Percentiles rank a stretch among this genome's conserved stretches.
Evolutionary conservation across 2,329 filamentous ascomycete species (phyloP).

Genomic region (Ceratocystis harringtonii): DNA sequence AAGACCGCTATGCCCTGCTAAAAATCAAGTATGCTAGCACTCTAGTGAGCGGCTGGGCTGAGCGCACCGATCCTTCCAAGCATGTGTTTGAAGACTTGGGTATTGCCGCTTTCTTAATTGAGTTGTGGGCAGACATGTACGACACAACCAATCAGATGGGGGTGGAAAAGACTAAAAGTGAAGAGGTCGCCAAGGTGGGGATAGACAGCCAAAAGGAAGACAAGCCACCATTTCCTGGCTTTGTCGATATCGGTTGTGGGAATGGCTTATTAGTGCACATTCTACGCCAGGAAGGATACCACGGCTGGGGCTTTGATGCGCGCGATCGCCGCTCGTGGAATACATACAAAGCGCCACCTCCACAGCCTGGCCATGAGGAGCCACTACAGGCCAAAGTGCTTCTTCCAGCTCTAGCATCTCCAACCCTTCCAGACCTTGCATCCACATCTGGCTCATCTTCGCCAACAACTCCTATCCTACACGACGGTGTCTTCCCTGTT

Average conservation of each 20-base stretch:
- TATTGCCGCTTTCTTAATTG: constrained; percentile 83
- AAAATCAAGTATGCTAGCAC: constrained; percentile 63
- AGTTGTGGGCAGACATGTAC: constrained; percentile 84
- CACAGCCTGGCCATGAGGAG: constrained; percentile 17
- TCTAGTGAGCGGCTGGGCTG: constrained; percentile 65
- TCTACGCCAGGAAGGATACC: constrained; percentile 63
- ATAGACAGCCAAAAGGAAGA: background rate
- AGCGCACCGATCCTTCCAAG: constrained; percentile 74
- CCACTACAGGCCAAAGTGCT: constrained; percentile 34
- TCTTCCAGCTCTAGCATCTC: constrained; percentile 31
- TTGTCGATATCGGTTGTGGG: constrained; percentile 90
- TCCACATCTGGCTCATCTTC: constrained; percentile 1
- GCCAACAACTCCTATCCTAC: constrained; percentile 22
- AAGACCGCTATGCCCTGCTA: constrained; percentile 66
- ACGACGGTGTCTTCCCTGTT: constrained; percentile 51
- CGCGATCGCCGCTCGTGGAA: constrained; percentile 73
- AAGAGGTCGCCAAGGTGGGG: constrained; percentile 18
- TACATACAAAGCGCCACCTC: constrained; percentile 39
- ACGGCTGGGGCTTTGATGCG: constrained; percentile 84
- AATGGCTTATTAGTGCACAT: constrained; percentile 84
- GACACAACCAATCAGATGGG: background rate
- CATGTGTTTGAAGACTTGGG: constrained; percentile 90
- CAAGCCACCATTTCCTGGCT: constrained; percentile 53
- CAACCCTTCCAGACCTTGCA: constrained; percentile 13
- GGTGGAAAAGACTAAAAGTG: background rate